These are phyloP conservation scores for Botrytis fragariae DNA, from an alignment of 2,329 filamentous ascomycete genomes.

Conservation along the genomic window DNA sequence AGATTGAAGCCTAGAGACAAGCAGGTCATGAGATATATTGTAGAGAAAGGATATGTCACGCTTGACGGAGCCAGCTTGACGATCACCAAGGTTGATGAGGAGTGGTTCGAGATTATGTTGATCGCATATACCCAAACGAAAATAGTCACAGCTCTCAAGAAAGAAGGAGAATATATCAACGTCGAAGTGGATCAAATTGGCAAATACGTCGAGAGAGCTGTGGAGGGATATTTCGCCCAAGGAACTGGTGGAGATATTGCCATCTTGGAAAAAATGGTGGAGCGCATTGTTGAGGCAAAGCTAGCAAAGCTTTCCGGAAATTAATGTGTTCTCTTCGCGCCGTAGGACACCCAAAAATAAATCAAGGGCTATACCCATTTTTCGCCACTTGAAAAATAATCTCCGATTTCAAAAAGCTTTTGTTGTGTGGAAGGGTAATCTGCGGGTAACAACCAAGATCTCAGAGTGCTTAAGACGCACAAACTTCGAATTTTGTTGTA, in stretches of 20 bases:
- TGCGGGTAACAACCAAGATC: neutral
- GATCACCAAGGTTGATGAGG: conserved; percentile 76
- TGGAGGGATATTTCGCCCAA: conserved; percentile 72
- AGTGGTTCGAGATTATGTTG: conserved; percentile 96
- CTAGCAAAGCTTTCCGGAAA: conserved; percentile 38
- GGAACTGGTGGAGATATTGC: conserved; percentile 52
- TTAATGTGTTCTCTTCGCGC: neutral
- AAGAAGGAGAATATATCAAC: conserved; percentile 39
- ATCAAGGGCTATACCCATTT: neutral
- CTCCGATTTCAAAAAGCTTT: neutral
- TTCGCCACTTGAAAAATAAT: neutral
- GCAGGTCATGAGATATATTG: conserved; percentile 77
- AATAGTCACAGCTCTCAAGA: conserved; percentile 54
- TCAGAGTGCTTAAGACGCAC: too few species aligned
- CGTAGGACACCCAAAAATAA: neutral
- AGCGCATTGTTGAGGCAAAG: conserved; percentile 71
- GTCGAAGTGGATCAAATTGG: conserved; percentile 50
- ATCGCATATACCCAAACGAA: conserved; percentile 95
- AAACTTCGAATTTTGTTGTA: neutral
- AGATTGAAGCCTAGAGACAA: conserved; percentile 70
- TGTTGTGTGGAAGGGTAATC: neutral
- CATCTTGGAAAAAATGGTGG: conserved; percentile 69
- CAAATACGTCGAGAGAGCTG: conserved; percentile 87
- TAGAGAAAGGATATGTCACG: conserved; percentile 94
- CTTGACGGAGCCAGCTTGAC: conserved; percentile 95